phyloP scores from a whole-genome alignment of 495 filamentous ascomycete species.

The Podospora pseudopauciseta region DNA sequence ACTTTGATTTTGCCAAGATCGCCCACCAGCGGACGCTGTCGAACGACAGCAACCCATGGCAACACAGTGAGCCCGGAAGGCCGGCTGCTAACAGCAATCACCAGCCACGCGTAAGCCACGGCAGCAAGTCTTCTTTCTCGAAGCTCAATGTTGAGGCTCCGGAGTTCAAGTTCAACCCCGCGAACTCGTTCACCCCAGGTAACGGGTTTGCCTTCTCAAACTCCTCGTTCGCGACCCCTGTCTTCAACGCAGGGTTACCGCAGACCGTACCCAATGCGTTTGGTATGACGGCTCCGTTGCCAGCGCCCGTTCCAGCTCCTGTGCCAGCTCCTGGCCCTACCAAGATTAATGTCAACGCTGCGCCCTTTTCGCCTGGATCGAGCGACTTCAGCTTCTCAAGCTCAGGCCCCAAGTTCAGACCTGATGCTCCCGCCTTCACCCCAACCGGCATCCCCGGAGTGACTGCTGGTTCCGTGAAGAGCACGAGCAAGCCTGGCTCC shows the following conservation, averaged over 20 bases:
- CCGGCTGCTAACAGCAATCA: slow-evolving; percentile 20
- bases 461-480: slow-evolving; percentile 36
- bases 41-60: slow-evolving; percentile 50
- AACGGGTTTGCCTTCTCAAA: slow-evolving; percentile 52
- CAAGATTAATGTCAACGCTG: slow-evolving; percentile 65
- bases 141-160: slow-evolving; percentile 83
- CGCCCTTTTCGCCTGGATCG: slow-evolving; percentile 65
- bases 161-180: slow-evolving; percentile 80
- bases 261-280: slow-evolving; percentile 31
- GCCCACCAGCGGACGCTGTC: slow-evolving; percentile 43
- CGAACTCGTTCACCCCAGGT: slow-evolving; percentile 57
- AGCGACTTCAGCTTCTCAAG: slow-evolving; percentile 74
- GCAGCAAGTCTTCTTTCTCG: slow-evolving; percentile 64
- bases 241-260: slow-evolving; percentile 37
- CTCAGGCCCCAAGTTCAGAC: slow-evolving; percentile 66
- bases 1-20: slow-evolving; percentile 38
- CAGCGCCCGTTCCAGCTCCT: slow-evolving; percentile 8
- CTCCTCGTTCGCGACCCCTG: slow-evolving; percentile 48
- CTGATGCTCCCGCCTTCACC: slow-evolving; percentile 76
- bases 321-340: slow-evolving; percentile 35
- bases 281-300: slow-evolving; percentile 6
- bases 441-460: slow-evolving; percentile 50
- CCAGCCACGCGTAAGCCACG: slow-evolving; percentile 45
- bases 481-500: slow-evolving; percentile 40
- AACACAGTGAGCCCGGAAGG: slow-evolving; percentile 41